A percentile compares a stretch with the other conserved stretches of the same genome.
phyloP scores from a whole-genome alignment of 2,329 filamentous ascomycete genomes.

The Teratosphaeria gauchensis region DNA sequence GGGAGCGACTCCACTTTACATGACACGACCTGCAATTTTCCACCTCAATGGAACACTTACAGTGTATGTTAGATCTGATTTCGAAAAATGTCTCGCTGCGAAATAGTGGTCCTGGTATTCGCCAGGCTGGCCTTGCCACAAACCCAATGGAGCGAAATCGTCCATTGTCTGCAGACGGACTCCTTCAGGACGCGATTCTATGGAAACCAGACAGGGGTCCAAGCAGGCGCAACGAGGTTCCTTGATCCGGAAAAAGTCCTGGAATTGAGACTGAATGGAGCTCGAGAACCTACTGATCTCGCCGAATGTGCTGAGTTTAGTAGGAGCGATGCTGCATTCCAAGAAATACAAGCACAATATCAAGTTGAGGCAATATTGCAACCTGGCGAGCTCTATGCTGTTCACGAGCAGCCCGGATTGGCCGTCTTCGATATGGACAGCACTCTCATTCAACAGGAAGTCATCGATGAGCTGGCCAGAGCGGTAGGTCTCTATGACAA shows the following conservation, averaged over 20 bases:
- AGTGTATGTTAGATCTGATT: neutral
- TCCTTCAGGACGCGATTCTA: neutral
- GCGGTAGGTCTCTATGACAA: constrained; percentile 58
- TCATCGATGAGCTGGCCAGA: constrained; percentile 88
- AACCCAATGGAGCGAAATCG: neutral
- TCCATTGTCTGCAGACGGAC: neutral
- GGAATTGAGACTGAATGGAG: neutral
- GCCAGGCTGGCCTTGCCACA: neutral
- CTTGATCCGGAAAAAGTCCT: neutral
- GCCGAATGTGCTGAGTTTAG: neutral
- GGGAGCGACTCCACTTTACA: neutral
- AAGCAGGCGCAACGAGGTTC: neutral
- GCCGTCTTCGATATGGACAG: constrained; percentile 99
- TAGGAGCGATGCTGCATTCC: neutral
- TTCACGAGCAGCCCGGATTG: constrained; percentile 43
- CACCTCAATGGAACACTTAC: neutral
- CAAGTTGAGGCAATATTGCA: constrained; percentile 15
- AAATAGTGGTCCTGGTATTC: neutral
- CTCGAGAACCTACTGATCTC: neutral
- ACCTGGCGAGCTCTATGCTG: constrained; percentile 10
- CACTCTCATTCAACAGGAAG: constrained; percentile 92
- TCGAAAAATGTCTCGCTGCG: neutral
- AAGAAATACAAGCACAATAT: neutral
- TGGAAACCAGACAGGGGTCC: neutral
- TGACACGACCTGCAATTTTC: neutral